These are phyloP conservation scores for Cystobasidium ongulense DNA, from an alignment of 768 basidiomycete genomes.

Conservation along the genomic window DNA sequence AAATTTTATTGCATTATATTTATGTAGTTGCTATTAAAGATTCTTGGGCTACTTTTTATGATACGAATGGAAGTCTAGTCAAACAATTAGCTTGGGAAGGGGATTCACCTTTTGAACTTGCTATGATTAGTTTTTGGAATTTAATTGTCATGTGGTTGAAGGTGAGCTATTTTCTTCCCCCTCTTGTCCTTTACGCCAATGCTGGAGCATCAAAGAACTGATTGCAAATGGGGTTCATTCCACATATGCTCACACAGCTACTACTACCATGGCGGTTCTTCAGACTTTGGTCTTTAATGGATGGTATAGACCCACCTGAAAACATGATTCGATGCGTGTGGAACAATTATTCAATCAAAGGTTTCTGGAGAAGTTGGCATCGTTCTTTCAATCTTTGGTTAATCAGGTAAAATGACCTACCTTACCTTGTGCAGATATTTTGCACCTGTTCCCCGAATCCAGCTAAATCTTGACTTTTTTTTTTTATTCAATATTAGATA, in stretches of 20 bases:
- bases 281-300: constrained; percentile 79
- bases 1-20: constrained; percentile 84
- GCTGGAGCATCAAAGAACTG: neutral
- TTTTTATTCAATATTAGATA: constrained; percentile 54
- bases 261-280: constrained; percentile 95
- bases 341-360: constrained; percentile 85
- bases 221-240: neutral
- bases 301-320: constrained; percentile 87
- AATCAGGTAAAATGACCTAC: constrained; percentile 55
- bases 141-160: constrained; percentile 93
- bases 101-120: constrained; percentile 66
- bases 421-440: neutral
- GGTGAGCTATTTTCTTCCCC: constrained; percentile 49
- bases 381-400: constrained; percentile 94
- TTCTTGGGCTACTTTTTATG: constrained; percentile 50
- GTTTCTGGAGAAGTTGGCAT: constrained; percentile 97
- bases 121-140: constrained; percentile 96
- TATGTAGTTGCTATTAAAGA: constrained; percentile 96
- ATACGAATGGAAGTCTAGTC: constrained; percentile 7
- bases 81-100: constrained; percentile 55
- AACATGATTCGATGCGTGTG: constrained; percentile 99
- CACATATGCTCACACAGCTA: constrained; percentile 53
- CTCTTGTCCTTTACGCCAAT: neutral
- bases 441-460: too few species aligned
- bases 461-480: neutral